These are phyloP conservation scores for Mortierella sp. DNA, from an alignment of 371 early-diverging fungal genomes.

Conservation along the genomic window DNA sequence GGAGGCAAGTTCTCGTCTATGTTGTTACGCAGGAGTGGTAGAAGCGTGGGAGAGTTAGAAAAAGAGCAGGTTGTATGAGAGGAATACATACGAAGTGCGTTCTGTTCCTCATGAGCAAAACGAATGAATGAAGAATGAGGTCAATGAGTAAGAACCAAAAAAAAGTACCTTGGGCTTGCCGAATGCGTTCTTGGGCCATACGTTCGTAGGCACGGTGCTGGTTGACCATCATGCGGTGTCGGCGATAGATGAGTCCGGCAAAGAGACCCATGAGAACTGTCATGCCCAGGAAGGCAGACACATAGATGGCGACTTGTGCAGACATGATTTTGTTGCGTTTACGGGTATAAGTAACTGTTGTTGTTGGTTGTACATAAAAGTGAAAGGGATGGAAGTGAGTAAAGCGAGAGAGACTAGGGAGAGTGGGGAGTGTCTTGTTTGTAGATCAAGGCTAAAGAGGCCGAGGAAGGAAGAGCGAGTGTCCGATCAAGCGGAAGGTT, in stretches of 20 bases:
- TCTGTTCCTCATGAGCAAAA: neutral
- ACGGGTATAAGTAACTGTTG: neutral
- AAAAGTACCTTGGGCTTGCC: slow-evolving; percentile 17
- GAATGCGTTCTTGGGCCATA: neutral
- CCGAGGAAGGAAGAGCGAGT: neutral
- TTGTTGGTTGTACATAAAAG: neutral
- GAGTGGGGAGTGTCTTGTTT: slow-evolving; percentile 1
- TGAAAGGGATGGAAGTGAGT: neutral
- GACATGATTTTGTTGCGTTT: neutral
- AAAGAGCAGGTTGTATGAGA: neutral
- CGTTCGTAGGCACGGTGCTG: neutral
- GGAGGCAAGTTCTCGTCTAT: slow-evolving; percentile 37
- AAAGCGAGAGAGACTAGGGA: neutral
- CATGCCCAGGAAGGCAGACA: slow-evolving; percentile 20
- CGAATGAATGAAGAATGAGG: slow-evolving; percentile 2
- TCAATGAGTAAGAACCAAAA: neutral
- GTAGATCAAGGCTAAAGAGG: neutral
- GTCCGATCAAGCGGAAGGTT: neutral
- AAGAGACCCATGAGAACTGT: slow-evolving; percentile 13
- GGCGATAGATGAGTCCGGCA: slow-evolving; percentile 3
- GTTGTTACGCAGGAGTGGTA: neutral
- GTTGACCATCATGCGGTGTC: slow-evolving; percentile 3
- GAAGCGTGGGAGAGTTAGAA: neutral
- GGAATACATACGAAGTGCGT: neutral
- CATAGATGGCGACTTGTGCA: slow-evolving; percentile 17